Evolutionary conservation across 2,329 filamentous ascomycete species (phyloP), one percentile per base, ranked within the genome.

Genomic region (Cephalotrichum gorgonifer): DNA sequence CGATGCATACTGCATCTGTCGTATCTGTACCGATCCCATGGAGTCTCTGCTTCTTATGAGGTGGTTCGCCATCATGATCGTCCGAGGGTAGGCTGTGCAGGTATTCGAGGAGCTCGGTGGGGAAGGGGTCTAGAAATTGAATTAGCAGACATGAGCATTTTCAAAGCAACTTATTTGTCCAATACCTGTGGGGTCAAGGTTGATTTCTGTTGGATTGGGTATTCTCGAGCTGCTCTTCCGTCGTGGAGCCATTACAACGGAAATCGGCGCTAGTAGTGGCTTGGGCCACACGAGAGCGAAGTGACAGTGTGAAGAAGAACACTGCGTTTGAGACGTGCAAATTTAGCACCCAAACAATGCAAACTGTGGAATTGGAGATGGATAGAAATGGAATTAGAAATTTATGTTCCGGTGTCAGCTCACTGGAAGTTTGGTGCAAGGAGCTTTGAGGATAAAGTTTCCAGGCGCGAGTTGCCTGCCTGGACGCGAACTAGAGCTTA

Each of bases 61-160:
- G 35, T 2, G 25, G 46, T 17, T 46, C 27, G 30, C 15, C 26
- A 7, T 23, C 2, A 4, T 31, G 54, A 48, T 52, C 56, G 54
- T 43, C 42, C 25, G 51, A 55, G 26, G 57, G 54, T 15, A 66
- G 31, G 23, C 33, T 41, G 3, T 54, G 44, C 9, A 65, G 44
- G 39, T 49, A 51, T 11, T 60, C 52, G 17, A 59, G 48, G 11
- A 64, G 47, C 7, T 41, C 45, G 1, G 47, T 43, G 8, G 62
- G 60, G 3, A 65, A 47, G 17, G 49, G 39, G 38, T 62, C 63
- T 53, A 45, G 28, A 27, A 22, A 14, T 15, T 4, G 6, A 22
- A 39, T 39, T 20, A 39, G 35, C 17, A 39, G 9, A 11, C 7
- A 22, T 39, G 9, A 20, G 17, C 17, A 6, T 20, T 11, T 20